Percentiles rank a stretch among this genome's conserved stretches.
Conservation (phyloP, 208 protist species). For the Naegleria gruberi region DNA sequence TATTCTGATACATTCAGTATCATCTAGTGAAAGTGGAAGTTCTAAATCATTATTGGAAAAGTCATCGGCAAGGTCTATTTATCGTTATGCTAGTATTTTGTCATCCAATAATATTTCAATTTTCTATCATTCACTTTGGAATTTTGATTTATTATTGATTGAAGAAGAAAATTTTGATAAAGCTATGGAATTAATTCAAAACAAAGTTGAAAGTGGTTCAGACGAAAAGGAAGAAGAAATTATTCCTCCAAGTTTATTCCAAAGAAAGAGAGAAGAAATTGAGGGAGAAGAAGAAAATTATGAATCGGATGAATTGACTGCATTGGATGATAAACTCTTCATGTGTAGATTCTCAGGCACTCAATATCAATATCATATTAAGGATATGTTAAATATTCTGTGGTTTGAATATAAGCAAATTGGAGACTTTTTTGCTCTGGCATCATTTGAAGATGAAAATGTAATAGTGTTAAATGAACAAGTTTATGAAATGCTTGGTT, state of each 20-base stretch:
- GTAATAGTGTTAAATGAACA: not conserved
- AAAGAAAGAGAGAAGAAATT: not conserved
- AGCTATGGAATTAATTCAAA: not conserved
- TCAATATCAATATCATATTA: not conserved
- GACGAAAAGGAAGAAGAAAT: not conserved
- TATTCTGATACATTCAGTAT: not conserved
- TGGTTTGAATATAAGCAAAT: not conserved
- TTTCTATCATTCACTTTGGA: not conserved
- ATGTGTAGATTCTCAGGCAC: not conserved
- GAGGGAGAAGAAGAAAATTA: not conserved
- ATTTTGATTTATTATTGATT: not conserved
- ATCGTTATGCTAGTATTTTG: not conserved
- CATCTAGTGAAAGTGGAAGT: not conserved
- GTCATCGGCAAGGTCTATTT: not conserved
- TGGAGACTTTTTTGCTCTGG: not conserved
- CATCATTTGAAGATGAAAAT: not conserved
- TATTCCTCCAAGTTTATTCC: not conserved
- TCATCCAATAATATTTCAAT: not conserved
- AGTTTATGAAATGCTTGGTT: not conserved
- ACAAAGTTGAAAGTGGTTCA: not conserved
- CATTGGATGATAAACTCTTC: not conserved
- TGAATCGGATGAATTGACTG: not conserved
- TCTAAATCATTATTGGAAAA: not conserved
- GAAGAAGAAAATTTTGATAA: not conserved
- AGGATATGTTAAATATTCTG: not conserved